These are phyloP conservation scores for Dacryopinax primogenitus DNA, from an alignment of 768 basidiomycete genomes.

Conservation along the genomic window DNA sequence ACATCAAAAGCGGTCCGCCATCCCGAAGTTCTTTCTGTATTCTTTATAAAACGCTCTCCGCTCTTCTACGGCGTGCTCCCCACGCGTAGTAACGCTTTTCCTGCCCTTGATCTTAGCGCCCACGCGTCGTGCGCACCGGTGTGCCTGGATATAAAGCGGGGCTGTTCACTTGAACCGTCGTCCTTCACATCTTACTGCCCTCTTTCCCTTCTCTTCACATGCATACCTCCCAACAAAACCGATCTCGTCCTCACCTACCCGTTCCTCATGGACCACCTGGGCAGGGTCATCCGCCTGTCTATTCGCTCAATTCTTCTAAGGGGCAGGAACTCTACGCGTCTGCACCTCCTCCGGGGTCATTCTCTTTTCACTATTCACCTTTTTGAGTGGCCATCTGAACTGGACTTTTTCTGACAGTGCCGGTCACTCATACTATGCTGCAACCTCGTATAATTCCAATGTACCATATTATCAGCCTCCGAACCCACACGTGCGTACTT, in stretches of 20 bases:
- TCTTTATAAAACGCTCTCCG: neutral
- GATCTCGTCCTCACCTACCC: neutral
- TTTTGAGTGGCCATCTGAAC: neutral
- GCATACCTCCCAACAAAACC: neutral
- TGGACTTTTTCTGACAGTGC: constrained; percentile 1
- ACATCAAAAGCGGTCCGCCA: neutral
- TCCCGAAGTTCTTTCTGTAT: neutral
- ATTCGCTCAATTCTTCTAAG: neutral
- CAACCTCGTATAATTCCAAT: neutral
- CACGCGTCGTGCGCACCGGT: neutral
- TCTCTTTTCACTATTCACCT: neutral
- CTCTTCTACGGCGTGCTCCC: neutral
- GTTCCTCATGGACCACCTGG: neutral
- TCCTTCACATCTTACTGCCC: neutral
- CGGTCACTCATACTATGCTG: neutral
- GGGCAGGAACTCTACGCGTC: constrained; percentile 1
- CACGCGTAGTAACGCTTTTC: constrained; percentile 7
- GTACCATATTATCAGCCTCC: constrained; percentile 7
- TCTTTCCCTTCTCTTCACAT: constrained; percentile 8
- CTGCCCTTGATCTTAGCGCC: constrained; percentile 1
- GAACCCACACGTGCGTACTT: neutral
- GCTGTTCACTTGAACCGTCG: constrained; percentile 2
- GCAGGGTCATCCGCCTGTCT: neutral
- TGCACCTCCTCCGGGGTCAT: neutral
- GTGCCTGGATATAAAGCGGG: constrained; percentile 9